Conservation (phyloP, 179 eudicot genomes). For the Gypsophila paniculata region DNA sequence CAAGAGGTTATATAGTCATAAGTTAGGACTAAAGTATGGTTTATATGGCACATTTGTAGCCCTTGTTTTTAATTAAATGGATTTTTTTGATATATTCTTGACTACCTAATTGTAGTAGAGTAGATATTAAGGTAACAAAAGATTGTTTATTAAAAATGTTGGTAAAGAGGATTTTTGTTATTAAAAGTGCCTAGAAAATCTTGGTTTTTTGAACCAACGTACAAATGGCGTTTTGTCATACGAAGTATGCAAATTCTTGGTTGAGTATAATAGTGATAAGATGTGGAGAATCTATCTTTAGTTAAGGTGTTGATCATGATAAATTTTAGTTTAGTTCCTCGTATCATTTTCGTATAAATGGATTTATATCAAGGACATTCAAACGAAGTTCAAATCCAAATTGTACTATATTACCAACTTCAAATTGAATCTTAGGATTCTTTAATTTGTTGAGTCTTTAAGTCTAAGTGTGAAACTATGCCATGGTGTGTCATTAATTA, state of each 20-base stretch:
- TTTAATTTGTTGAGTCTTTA: no score
- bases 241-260: neutral
- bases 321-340: no score
- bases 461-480: no score
- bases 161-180: neutral
- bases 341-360: no score
- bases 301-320: no score
- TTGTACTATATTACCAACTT: no score
- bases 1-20: neutral
- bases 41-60: conserved; percentile 1
- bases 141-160: neutral
- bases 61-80: neutral
- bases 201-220: neutral
- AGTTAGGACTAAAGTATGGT: neutral
- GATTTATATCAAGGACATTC: no score
- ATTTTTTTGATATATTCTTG: neutral
- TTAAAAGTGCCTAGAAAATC: conserved; percentile 4
- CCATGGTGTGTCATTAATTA: no score
- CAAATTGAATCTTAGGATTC: no score
- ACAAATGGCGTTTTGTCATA: neutral
- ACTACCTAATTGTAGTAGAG: neutral
- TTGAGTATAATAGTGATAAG: no score
- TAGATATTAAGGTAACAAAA: neutral
- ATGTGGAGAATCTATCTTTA: no score
- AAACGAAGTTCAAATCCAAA: no score